Evolutionary conservation across 2,329 filamentous ascomycete species (phyloP).

Genomic region (Hypoxylon sp.): DNA sequence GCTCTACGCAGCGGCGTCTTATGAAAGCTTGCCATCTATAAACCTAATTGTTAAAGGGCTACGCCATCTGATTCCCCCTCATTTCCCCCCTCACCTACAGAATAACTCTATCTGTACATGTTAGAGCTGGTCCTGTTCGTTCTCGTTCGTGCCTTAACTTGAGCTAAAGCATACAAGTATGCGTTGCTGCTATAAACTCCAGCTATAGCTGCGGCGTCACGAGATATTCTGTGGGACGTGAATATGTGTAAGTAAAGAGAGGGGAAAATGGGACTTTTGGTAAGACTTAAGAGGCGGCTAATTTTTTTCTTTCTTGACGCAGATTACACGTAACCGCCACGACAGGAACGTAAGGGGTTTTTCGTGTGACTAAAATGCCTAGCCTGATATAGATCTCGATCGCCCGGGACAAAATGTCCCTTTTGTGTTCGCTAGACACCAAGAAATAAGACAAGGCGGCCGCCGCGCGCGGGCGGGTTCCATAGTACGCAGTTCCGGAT

Average conservation of each 20-base stretch:
- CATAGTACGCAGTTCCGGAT: conserved; percentile 23
- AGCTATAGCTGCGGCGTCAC: conserved; percentile 4
- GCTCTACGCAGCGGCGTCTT: conserved; percentile 11
- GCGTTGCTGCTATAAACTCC: neutral
- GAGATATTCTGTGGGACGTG: conserved; percentile 7
- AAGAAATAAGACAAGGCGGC: neutral
- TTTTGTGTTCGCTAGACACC: conserved; percentile 8
- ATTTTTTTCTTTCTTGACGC: conserved; percentile 9
- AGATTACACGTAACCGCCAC: conserved; percentile 21
- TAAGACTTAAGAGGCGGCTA: neutral
- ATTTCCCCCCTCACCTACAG: conserved; percentile 5
- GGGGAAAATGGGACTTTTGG: neutral
- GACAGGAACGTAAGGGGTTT: neutral
- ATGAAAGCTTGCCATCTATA: conserved; percentile 10
- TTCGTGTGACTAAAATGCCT: too few relatives aligned
- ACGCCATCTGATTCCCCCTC: conserved; percentile 21
- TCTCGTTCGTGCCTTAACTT: conserved; percentile 11
- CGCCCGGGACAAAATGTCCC: conserved; percentile 16
- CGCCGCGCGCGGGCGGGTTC: conserved; percentile 13
- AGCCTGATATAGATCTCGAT: conserved; percentile 40
- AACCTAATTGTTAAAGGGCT: conserved; percentile 21
- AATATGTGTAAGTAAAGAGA: neutral
- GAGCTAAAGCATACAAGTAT: conserved; percentile 12
- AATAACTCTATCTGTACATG: conserved; percentile 1
- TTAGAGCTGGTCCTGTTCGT: neutral